phyloP scores from a whole-genome alignment of 192 early-diverging fungal genomes.

The Gigaspora rosea region DNA sequence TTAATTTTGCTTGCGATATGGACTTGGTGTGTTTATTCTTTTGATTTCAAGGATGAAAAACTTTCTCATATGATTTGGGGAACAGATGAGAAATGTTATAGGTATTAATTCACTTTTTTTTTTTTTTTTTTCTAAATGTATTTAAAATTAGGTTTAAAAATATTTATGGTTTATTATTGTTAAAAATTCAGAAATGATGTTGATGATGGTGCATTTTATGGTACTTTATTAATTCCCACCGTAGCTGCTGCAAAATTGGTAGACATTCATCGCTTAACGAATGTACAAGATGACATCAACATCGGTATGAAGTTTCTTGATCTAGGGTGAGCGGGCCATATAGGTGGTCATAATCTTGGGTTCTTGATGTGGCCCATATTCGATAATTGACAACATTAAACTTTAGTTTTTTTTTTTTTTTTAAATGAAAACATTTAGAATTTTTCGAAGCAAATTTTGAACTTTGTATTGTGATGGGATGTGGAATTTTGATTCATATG shows the following conservation, averaged over 20 bases:
- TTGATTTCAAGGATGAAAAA: constrained; percentile 15
- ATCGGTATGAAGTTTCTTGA: constrained; percentile 36
- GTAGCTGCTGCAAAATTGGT: constrained; percentile 54
- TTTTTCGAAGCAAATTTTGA: constrained; percentile 40
- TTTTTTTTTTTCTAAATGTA: background rate
- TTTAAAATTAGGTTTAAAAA: background rate
- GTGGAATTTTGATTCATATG: constrained; percentile 26
- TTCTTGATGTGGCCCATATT: background rate
- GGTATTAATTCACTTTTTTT: constrained; percentile 8
- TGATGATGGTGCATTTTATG: constrained; percentile 60
- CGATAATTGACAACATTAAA: background rate
- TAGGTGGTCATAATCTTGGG: background rate
- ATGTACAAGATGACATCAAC: constrained; percentile 38
- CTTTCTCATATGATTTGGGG: constrained; percentile 31
- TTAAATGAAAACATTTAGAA: constrained; percentile 8
- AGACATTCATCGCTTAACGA: constrained; percentile 38
- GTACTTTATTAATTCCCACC: constrained; percentile 53
- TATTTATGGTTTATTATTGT: background rate
- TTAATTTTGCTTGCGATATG: constrained; percentile 26
- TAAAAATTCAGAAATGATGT: constrained; percentile 47
- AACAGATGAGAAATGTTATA: constrained; percentile 31
- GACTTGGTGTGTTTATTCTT: constrained; percentile 29
- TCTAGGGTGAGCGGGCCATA: background rate
- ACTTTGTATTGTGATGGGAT: constrained; percentile 41
- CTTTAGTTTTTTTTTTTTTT: background rate